Evolutionary conservation across 2,329 filamentous ascomycete genomes (phyloP), one percentile per base, ranked within the genome.

Genomic region (Xylariaceae sp.): DNA sequence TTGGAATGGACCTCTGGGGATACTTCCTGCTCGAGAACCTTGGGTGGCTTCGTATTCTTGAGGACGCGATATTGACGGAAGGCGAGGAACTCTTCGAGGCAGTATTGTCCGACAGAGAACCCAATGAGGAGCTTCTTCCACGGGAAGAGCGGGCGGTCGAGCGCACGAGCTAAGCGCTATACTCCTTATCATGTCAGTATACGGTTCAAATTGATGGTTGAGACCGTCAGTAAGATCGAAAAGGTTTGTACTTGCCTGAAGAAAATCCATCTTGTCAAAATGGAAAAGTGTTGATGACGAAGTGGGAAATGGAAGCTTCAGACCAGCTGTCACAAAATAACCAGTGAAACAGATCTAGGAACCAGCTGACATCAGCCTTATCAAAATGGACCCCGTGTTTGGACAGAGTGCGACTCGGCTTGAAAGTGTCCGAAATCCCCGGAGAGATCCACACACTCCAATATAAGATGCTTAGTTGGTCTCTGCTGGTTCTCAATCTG

Each of bases 121-220:
- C 90, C 88, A 58, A 97, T 80, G 61, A 98, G 91, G 60, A 98
- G 82, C 66, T 83, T 86, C 81, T 96, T 98, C 93, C 93, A 98
- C 44, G 93, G 92, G 73, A 97, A 95, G 63, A 88, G 76, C 47
- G 92, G 91, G 63, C 88, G 83, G 74, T 98, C 93, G 61, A 97
- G 85, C 68, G 86, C 83, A 67, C 81, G 82, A 64, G 89, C 88
- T 57, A 97, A 83, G 74, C 79, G 79, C 80, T 85, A 63, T 48
- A 44, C 38, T 55, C 53, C 52, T 50, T 45, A 34, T 38, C n/a
- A 41, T 37, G 61, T 14, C 11, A 22, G 5, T n/a, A n/a, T n/a
- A n/a, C n/a, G n/a, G n/a, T n/a, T n/a, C n/a, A 17, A 5, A 12
- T 21, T n/a, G 16, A 16, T 7, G n/a, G 36, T 27, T 22, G 17